A percentile compares a stretch with the other conserved stretches of the same genome.
Evolutionary conservation across 768 basidiomycete species (phyloP).

Genomic region (Crucibulum laeve): DNA sequence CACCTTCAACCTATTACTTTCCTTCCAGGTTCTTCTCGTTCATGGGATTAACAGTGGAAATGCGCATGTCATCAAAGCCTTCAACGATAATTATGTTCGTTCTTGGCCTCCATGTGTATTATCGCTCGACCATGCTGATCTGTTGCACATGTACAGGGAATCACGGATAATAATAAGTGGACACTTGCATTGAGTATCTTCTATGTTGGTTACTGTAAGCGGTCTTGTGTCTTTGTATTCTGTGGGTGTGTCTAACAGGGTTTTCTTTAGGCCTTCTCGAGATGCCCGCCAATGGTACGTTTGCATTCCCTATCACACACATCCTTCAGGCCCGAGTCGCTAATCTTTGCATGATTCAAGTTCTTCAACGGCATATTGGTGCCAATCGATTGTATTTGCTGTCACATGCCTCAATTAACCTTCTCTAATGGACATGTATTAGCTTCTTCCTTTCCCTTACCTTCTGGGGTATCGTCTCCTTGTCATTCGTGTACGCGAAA

Average conservation of each 20-base stretch:
- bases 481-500: conserved; percentile 52
- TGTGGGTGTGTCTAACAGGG: background rate
- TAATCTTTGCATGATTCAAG: conserved; percentile 18
- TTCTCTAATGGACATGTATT: background rate
- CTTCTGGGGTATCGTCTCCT: conserved; percentile 49
- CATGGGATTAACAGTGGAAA: conserved; percentile 47
- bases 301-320: background rate
- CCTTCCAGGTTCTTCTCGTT: background rate
- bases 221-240: background rate
- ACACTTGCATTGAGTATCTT: conserved; percentile 54
- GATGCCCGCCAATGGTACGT: conserved; percentile 50
- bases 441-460: conserved; percentile 53
- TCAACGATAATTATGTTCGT: conserved; percentile 50
- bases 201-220: conserved; percentile 55
- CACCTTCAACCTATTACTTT: background rate
- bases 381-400: conserved; percentile 49
- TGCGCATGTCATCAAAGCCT: conserved; percentile 45
- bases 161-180: conserved; percentile 51
- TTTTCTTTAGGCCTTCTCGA: conserved; percentile 39
- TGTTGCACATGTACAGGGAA: conserved; percentile 26
- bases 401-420: background rate
- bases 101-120: background rate
- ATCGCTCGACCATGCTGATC: background rate
- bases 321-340: background rate
- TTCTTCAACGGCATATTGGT: conserved; percentile 52